Conservation (phyloP, 345 rosid genomes). For the Bruguiera sexangula region DNA sequence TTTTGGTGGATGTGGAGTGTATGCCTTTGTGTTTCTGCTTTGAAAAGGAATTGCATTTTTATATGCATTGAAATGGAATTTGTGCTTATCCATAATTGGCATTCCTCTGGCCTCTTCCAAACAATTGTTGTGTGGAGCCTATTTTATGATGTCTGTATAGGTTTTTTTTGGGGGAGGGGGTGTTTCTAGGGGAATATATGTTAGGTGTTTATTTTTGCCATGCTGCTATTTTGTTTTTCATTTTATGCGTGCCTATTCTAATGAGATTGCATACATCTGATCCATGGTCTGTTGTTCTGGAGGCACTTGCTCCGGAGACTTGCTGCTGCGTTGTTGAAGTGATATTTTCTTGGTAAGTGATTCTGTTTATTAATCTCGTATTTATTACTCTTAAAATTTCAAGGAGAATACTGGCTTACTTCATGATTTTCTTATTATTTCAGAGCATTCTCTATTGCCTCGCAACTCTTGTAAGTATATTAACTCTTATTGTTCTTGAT, state of each 20-base stretch:
- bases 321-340: slow-evolving; percentile 35
- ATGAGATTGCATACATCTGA: slow-evolving; percentile 54
- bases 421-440: slow-evolving; percentile 21
- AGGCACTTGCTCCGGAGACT: slow-evolving; percentile 46
- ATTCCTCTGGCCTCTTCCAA: not conserved
- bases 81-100: not conserved
- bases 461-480: slow-evolving; percentile 43
- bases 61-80: too few relatives aligned
- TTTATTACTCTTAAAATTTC: not conserved
- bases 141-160: too few relatives aligned
- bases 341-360: slow-evolving; percentile 37
- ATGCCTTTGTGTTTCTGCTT: too few relatives aligned
- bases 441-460: slow-evolving; percentile 34
- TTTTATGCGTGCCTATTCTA: slow-evolving; percentile 25
- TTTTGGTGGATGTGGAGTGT: too few relatives aligned
- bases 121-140: not conserved
- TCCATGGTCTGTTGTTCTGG: slow-evolving; percentile 52
- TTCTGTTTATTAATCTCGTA: not conserved
- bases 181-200: not conserved
- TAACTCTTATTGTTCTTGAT: not conserved
- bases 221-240: not conserved
- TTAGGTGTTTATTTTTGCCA: not conserved
- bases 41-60: too few relatives aligned
- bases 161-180: too few relatives aligned
- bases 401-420: slow-evolving; percentile 11